Evolutionary conservation across 805 yeast genomes (phyloP).

Genomic region (Suhomyces sp.): DNA sequence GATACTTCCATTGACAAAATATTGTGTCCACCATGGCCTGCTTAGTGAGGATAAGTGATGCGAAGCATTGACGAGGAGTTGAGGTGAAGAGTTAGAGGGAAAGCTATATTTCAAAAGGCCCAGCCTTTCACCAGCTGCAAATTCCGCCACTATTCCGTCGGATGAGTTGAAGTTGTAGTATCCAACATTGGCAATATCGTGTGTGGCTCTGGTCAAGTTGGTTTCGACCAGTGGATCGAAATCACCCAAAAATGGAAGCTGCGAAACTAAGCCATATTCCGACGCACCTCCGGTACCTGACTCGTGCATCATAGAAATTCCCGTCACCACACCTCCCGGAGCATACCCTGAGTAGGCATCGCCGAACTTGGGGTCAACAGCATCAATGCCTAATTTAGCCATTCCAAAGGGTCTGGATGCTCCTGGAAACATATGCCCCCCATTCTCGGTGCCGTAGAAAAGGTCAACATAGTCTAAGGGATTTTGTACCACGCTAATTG

Average conservation of each 20-base stretch:
- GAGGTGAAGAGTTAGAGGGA: conserved; percentile 8
- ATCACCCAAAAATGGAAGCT: conserved; percentile 22
- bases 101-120: conserved; percentile 25
- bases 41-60: conserved; percentile 25
- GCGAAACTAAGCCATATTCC: conserved; percentile 32
- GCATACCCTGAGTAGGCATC: conserved; percentile 35
- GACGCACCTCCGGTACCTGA: conserved; percentile 42
- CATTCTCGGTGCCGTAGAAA: conserved; percentile 32
- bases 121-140: conserved; percentile 25
- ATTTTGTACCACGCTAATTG: neutral
- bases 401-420: conserved; percentile 34
- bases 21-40: conserved; percentile 32
- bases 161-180: conserved; percentile 19
- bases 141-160: conserved; percentile 20
- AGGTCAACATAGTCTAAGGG: conserved; percentile 23
- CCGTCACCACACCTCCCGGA: conserved; percentile 26
- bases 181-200: conserved; percentile 24
- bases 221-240: conserved; percentile 12
- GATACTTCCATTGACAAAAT: conserved; percentile 24
- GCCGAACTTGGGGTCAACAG: conserved; percentile 16
- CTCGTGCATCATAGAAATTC: conserved; percentile 37
- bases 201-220: conserved; percentile 9
- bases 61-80: conserved; percentile 24
- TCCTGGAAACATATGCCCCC: conserved; percentile 38
- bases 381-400: conserved; percentile 36